Conservation (phyloP, 345 rosid species). For the Barbarea vulgaris region DNA sequence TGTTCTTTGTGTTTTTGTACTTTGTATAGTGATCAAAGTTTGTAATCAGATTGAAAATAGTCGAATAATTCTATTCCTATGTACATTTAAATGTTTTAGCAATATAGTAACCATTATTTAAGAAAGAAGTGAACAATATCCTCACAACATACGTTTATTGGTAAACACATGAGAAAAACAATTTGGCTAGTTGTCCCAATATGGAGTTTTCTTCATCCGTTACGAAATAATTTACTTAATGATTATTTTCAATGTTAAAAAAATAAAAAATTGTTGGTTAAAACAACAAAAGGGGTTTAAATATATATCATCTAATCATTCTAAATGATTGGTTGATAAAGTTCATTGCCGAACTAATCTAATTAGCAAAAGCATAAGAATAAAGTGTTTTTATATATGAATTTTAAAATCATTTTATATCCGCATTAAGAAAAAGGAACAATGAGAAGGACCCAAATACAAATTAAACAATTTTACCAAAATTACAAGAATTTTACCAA, state of each 20-base stretch:
- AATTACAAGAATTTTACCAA: background rate
- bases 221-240: background rate
- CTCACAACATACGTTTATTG: background rate
- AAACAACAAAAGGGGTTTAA: background rate
- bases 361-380: background rate
- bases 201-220: background rate
- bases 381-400: background rate
- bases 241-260: background rate
- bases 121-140: background rate
- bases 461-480: background rate
- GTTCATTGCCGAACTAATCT: background rate
- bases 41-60: background rate
- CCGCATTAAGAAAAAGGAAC: background rate
- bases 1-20: background rate
- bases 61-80: background rate
- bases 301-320: background rate
- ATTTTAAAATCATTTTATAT: background rate
- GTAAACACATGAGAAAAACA: background rate
- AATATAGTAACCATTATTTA: background rate
- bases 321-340: background rate
- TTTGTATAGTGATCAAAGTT: background rate
- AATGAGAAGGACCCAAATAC: background rate
- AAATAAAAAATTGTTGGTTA: too few relatives aligned
- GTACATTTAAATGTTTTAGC: background rate
- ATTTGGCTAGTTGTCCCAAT: background rate